These are phyloP conservation scores for Hura crepitans DNA, from an alignment of 441 rosid species.

Conservation along the genomic window DNA sequence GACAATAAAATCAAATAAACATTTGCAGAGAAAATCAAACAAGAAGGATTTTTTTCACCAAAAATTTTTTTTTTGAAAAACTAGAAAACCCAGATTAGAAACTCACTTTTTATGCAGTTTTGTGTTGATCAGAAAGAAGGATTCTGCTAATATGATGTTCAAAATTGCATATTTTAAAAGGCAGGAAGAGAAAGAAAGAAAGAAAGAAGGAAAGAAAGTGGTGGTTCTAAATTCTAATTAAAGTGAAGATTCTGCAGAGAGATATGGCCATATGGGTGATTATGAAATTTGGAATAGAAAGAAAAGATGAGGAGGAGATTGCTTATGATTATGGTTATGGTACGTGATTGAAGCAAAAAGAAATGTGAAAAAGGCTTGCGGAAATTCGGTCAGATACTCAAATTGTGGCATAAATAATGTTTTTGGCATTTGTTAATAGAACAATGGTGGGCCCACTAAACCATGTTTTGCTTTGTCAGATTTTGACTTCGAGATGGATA, in stretches of 20 bases:
- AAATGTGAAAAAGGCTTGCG: neutral
- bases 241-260: neutral
- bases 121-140: neutral
- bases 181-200: neutral
- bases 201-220: neutral
- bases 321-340: neutral
- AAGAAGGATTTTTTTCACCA: neutral
- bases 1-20: neutral
- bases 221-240: neutral
- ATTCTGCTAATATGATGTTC: neutral
- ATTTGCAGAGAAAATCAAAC: neutral
- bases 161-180: neutral
- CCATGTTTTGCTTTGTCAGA: neutral
- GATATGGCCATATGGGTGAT: neutral
- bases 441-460: neutral
- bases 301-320: neutral
- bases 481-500: constrained; percentile 5
- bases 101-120: constrained; percentile 9
- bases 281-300: neutral
- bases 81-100: constrained; percentile 9
- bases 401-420: neutral
- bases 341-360: neutral
- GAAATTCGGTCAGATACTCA: constrained; percentile 5
- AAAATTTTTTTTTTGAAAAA: constrained; percentile 2
- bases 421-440: constrained; percentile 7